Conservation (phyloP, 2,329 filamentous ascomycete species). For the Fusarium keratoplasticum region DNA sequence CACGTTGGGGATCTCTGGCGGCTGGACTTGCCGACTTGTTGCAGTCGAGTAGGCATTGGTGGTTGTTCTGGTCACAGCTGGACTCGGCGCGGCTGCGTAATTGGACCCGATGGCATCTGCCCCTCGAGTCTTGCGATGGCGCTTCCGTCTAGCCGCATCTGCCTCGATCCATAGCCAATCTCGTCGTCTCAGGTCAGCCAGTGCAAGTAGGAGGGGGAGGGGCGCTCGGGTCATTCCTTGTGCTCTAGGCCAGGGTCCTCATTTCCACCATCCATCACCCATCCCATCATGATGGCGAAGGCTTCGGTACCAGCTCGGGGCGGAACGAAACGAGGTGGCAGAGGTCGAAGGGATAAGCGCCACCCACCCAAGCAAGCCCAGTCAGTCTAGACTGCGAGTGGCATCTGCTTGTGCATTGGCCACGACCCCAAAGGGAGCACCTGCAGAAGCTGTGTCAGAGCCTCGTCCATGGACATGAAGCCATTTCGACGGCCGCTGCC, state of each 20-base stretch:
- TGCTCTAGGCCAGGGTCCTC: slow-evolving; percentile 1
- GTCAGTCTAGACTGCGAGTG: slow-evolving; percentile 20
- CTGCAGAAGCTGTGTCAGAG: slow-evolving; percentile 7
- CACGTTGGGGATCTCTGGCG: slow-evolving; percentile 4
- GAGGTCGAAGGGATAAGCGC: slow-evolving; percentile 7
- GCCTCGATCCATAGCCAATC: slow-evolving; percentile 40
- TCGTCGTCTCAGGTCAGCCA: slow-evolving; percentile 39
- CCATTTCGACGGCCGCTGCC: slow-evolving; percentile 23
- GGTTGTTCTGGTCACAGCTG: slow-evolving; percentile 3
- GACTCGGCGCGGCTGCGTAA: slow-evolving; percentile 1
- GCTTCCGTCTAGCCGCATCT: slow-evolving; percentile 43
- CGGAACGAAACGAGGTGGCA: slow-evolving; percentile 22
- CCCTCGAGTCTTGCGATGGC: slow-evolving; percentile 36
- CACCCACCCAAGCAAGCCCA: slow-evolving; percentile 13
- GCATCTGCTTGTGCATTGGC: slow-evolving; percentile 27
- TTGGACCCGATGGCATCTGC: slow-evolving; percentile 33
- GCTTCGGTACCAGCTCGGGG: slow-evolving; percentile 13
- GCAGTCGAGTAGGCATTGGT: not conserved
- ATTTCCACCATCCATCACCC: slow-evolving; percentile 19
- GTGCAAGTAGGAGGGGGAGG: slow-evolving; percentile 30
- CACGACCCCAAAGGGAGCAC: slow-evolving; percentile 15
- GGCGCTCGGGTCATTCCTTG: slow-evolving; percentile 25
- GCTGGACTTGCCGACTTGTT: not conserved
- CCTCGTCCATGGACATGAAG: slow-evolving; percentile 13
- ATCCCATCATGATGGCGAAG: slow-evolving; percentile 5